A percentile compares a stretch with the other conserved stretches of the same genome.
Conservation (phyloP, 495 filamentous ascomycete species). For the Friedmanniomyces endolithicus region DNA sequence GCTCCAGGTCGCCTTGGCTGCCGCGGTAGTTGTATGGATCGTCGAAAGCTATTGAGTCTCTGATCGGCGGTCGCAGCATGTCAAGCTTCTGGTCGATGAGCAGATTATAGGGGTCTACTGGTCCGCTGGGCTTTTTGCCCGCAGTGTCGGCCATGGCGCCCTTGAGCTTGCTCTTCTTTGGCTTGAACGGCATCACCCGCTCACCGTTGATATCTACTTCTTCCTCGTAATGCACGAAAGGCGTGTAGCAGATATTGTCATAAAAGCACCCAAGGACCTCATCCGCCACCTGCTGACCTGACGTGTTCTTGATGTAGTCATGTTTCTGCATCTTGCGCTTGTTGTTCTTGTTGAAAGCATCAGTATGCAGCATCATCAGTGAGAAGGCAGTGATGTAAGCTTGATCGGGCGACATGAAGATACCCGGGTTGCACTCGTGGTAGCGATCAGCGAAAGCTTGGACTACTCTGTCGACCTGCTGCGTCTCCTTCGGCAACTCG, state of each 20-base stretch:
- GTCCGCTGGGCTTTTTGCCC: slow-evolving; percentile 61
- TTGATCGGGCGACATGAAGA: slow-evolving; percentile 84
- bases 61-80: slow-evolving; percentile 66
- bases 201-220: slow-evolving; percentile 71
- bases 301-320: slow-evolving; percentile 90
- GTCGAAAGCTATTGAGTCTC: slow-evolving; percentile 81
- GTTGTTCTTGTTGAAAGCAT: slow-evolving; percentile 99
- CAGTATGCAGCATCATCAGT: slow-evolving; percentile 87
- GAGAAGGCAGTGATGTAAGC: slow-evolving; percentile 97
- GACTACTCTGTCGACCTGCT: slow-evolving; percentile 91
- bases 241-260: slow-evolving; percentile 95
- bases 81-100: slow-evolving; percentile 84
- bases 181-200: slow-evolving; percentile 55
- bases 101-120: slow-evolving; percentile 86
- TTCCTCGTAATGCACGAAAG: slow-evolving; percentile 93
- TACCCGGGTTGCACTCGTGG: slow-evolving; percentile 95
- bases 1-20: slow-evolving; percentile 57
- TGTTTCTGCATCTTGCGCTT: slow-evolving; percentile 97
- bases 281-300: slow-evolving; percentile 70
- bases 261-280: slow-evolving; percentile 94
- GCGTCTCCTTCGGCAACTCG: slow-evolving; percentile 90
- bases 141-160: slow-evolving; percentile 50
- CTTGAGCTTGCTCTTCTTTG: slow-evolving; percentile 56
- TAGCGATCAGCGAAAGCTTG: slow-evolving; percentile 94
- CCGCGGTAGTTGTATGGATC: slow-evolving; percentile 85